Evolutionary conservation across 2,329 filamentous ascomycete species (phyloP).

Genomic region (Cordyceps javanica): DNA sequence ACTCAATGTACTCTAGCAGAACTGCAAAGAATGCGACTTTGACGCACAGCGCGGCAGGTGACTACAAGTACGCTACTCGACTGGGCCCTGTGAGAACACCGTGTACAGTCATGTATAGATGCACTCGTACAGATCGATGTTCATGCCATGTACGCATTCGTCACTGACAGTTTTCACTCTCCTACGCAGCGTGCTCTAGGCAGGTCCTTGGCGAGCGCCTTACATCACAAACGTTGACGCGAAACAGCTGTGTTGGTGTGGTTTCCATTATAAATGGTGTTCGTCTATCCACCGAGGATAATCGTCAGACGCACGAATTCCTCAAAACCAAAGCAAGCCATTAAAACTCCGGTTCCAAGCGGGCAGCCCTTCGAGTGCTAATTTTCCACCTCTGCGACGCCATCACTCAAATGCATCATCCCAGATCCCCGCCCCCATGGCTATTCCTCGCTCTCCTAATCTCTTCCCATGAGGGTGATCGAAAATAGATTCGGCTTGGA

Average conservation of each 20-base stretch:
- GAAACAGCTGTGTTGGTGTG: background rate
- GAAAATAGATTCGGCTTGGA: constrained; percentile 12
- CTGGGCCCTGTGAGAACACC: background rate
- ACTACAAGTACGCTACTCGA: too few species aligned
- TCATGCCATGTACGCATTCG: too few species aligned
- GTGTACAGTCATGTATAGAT: background rate
- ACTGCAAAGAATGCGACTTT: background rate
- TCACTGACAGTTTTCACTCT: too few species aligned
- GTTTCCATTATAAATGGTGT: constrained; percentile 29
- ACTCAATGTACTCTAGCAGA: constrained; percentile 10
- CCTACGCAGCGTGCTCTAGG: background rate
- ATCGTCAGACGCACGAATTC: constrained; percentile 36
- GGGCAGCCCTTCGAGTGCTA: constrained; percentile 33
- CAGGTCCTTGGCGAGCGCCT: background rate
- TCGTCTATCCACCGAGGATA: constrained; percentile 38
- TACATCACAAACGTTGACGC: background rate
- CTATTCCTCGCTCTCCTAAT: constrained; percentile 9
- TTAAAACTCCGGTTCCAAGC: constrained; percentile 41
- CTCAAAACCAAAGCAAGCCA: constrained; percentile 38
- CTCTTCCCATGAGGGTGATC: constrained; percentile 8
- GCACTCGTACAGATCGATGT: too few species aligned
- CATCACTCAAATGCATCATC: constrained; percentile 16
- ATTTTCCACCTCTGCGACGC: constrained; percentile 24
- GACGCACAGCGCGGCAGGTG: too few species aligned
- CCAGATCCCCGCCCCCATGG: constrained; percentile 6